These are phyloP conservation scores for Xylariaceae sp. DNA, from an alignment of 2,329 filamentous ascomycete species.

Conservation along the genomic window DNA sequence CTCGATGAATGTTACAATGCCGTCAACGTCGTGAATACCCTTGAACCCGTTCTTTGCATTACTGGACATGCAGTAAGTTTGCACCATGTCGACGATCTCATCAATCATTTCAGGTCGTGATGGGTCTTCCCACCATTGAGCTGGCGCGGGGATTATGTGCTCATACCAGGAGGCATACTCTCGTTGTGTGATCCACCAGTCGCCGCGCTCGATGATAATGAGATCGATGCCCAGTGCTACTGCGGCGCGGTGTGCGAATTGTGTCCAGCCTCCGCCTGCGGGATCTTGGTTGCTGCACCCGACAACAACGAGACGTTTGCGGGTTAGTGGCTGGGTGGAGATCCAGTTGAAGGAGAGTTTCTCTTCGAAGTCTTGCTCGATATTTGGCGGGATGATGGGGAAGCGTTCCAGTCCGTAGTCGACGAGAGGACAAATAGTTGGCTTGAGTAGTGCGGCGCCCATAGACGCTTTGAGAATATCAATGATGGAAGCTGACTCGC, in stretches of 20 bases:
- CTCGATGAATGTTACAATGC: slow-evolving; percentile 24
- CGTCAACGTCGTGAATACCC: slow-evolving; percentile 14
- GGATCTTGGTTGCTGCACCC: slow-evolving; percentile 25
- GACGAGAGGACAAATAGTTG: neutral
- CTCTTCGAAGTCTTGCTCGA: slow-evolving; percentile 21
- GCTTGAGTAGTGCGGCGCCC: slow-evolving; percentile 19
- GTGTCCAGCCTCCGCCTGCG: slow-evolving; percentile 22
- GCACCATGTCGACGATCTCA: slow-evolving; percentile 17
- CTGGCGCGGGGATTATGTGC: slow-evolving; percentile 16
- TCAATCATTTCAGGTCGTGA: slow-evolving; percentile 16
- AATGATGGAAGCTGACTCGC: slow-evolving; percentile 13
- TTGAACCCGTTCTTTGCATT: slow-evolving; percentile 1
- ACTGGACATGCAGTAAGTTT: slow-evolving; percentile 9
- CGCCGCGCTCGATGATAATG: slow-evolving; percentile 22
- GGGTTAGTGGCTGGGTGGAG: slow-evolving; percentile 8
- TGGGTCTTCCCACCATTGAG: slow-evolving; percentile 23
- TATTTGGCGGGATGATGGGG: slow-evolving; percentile 2
- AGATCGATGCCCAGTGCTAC: slow-evolving; percentile 23
- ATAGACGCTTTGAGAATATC: slow-evolving; percentile 21
- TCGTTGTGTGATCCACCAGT: slow-evolving; percentile 20
- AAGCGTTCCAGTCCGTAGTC: neutral
- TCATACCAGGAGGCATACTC: slow-evolving; percentile 25
- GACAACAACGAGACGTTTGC: slow-evolving; percentile 24
- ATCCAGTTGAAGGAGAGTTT: slow-evolving; percentile 23
- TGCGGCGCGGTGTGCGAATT: slow-evolving; percentile 21